A percentile compares a stretch with the other conserved stretches of the same genome.
These are phyloP conservation scores for Harrya chromipes DNA, from an alignment of 768 basidiomycete genomes.

Conservation along the genomic window DNA sequence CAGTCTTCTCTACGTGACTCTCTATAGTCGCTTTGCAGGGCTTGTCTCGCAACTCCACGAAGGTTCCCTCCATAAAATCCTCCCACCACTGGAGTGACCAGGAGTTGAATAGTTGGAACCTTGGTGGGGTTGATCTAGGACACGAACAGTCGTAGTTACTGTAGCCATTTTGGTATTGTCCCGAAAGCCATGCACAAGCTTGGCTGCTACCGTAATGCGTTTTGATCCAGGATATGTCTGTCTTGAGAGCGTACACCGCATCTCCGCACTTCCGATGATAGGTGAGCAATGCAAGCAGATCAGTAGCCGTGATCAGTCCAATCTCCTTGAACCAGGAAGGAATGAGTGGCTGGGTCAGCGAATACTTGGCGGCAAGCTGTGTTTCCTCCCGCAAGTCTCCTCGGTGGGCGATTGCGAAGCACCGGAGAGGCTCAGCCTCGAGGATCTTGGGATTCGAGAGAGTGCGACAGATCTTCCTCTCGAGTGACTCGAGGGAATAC, in stretches of 20 bases:
- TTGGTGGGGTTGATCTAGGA: neutral
- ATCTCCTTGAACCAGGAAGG: constrained; percentile 28
- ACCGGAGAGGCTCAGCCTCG: constrained; percentile 23
- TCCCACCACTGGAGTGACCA: constrained; percentile 21
- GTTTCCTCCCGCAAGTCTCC: constrained; percentile 23
- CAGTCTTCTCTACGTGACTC: neutral
- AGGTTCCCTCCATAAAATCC: constrained; percentile 14
- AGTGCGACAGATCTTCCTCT: constrained; percentile 12
- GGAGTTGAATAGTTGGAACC: neutral
- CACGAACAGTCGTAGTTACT: constrained; percentile 1
- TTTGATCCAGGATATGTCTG: constrained; percentile 13
- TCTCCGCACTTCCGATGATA: constrained; percentile 18
- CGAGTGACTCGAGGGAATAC: constrained; percentile 15
- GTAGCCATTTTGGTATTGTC: neutral
- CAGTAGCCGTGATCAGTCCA: constrained; percentile 21
- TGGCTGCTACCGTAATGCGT: constrained; percentile 7
- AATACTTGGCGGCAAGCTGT: constrained; percentile 25
- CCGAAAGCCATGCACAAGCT: constrained; percentile 7
- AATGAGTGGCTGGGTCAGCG: constrained; percentile 26
- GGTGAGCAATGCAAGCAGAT: constrained; percentile 24
- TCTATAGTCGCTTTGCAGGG: constrained; percentile 14
- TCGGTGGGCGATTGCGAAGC: constrained; percentile 30
- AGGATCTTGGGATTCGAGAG: constrained; percentile 20
- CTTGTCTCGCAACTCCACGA: constrained; percentile 14
- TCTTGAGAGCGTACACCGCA: constrained; percentile 5